Base-by-base conservation (phyloP, 1,139 yeast genomes). In the Protomyces gravidus region DNA sequence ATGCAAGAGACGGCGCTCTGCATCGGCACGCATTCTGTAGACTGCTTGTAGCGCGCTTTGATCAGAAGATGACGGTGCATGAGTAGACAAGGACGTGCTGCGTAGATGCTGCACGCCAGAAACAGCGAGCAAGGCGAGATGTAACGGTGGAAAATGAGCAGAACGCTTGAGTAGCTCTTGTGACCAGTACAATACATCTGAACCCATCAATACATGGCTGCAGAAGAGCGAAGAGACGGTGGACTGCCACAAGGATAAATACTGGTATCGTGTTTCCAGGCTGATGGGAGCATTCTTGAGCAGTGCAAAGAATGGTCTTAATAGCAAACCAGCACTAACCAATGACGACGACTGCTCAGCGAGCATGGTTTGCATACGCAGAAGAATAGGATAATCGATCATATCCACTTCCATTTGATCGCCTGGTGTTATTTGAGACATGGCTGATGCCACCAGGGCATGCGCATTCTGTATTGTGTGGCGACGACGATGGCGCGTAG, bases 21-120 rank as follows among this genome's bases (percentile, higher is more conserved):
- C 56, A 17, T 52, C 45, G 13, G 49, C 56, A 11, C 56, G 49
- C 11, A 52, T 23, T 25, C 42, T 42, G 23, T 52, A 52, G n/a
- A 48, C 28, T 15, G 45, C 7, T 47, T 45, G 50, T n/a, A 25
- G 45, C 2, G 42, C 19, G 15, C 11, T 13, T 17, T 36, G 42
- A 15, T 36, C 42, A 9, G 19, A 11, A 15, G 42, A 19, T 15
- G 11, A 4, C 4, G 19, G 19, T 2, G 21, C 4, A 11, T 15
- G 9, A 17, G 42, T 19, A 19, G 42, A 36, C 6, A 36, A 17
- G 11, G 42, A 15, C 19, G 42, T 17, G 9, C 21, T 36, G 3
- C 39, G 32, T 2, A 32, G 15, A 21, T 30, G 30, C 7, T 52
- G 56, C 23, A 52, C 15, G 13, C 56, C 56, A 15, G 56, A 30